These are phyloP conservation scores for Elymus sibiricus DNA, from an alignment of 176 grass and related monocot species.

Conservation along the genomic window DNA sequence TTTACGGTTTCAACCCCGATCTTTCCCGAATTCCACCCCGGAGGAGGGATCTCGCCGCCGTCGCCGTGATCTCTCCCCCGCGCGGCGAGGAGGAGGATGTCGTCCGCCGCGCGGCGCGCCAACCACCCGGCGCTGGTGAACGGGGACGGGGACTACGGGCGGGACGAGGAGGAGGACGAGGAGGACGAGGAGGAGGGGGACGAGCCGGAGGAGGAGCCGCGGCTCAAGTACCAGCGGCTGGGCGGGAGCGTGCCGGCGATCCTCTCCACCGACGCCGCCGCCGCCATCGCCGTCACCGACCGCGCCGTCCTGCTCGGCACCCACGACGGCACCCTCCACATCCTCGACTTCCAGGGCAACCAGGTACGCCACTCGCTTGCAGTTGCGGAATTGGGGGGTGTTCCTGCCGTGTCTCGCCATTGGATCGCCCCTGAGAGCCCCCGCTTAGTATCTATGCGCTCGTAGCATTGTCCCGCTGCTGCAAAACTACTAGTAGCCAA, in stretches of 20 bases:
- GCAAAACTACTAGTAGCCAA: slow-evolving; percentile 10
- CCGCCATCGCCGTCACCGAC: slow-evolving; percentile 81
- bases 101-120: slow-evolving; percentile 29
- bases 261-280: slow-evolving; percentile 73
- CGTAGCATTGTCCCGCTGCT: not conserved
- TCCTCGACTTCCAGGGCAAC: slow-evolving; percentile 99
- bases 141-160: slow-evolving; percentile 57
- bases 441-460: not conserved
- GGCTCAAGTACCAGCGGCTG: slow-evolving; percentile 91
- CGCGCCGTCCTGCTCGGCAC: slow-evolving; percentile 94
- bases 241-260: slow-evolving; percentile 81
- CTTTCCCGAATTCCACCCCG: not conserved
- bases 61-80: slow-evolving; percentile 3
- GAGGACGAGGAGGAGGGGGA: slow-evolving; percentile 34
- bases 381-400: slow-evolving; percentile 14
- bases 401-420: slow-evolving; percentile 13
- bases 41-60: slow-evolving; percentile 18
- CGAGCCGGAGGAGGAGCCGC: slow-evolving; percentile 80
- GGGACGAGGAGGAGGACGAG: slow-evolving; percentile 40
- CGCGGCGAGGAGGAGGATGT: slow-evolving; percentile 31
- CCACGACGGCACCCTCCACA: slow-evolving; percentile 80
- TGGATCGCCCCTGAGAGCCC: not conserved
- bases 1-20: slow-evolving; percentile 16
- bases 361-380: slow-evolving; percentile 44
- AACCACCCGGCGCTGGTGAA: slow-evolving; percentile 51